Evolutionary conservation across 345 rosid genomes (phyloP), one percentile per base, ranked within the genome.

Genomic region (Erucastrum elatum): DNA sequence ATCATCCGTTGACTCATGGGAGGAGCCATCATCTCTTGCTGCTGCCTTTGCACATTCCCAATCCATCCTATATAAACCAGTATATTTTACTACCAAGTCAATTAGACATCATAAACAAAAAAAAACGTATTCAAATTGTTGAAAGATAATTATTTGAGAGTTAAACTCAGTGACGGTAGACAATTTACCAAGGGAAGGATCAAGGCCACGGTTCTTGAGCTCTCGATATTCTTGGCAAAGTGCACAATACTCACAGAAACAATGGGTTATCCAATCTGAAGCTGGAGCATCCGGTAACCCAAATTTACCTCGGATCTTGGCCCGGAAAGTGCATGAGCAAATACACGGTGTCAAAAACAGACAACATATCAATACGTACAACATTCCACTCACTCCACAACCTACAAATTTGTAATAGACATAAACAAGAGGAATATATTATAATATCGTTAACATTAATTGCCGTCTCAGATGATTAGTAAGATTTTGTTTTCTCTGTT

Each of bases 171-270:
- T 49, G 12, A 0, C 7, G 10, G 29, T 26, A 2, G 4, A 39
- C 12, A 5, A 1, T 53, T 51, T 65, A 90, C 89, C 90, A 16
- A 86, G 41, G 34, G 87, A 72, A 69, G 90, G 89, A 60, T 88
- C 81, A 15, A 75, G 76, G 0, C 89, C 88, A 9, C 84, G 88
- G 27, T 63, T 79, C 15, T 75, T 81, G 71, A 90, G 90, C 9
- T 88, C 91, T 27, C 91, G 84, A 58, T 84, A 84, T 71, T 87
- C 94, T 71, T 90, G 92, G 16, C 84, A 73, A 60, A 87, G 85
- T 29, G 89, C 81, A 30, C 92, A 86, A 66, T 62, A 72, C 10
- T 89, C 80, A 78, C 88, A 88, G 64, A 76, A 88, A 11, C 71
- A 58, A 56, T 88, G 90, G 44, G 85, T 80, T 60, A 84, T 30